Conservation (phyloP, 2,329 filamentous ascomycete species). For the Alternaria infectoria region DNA sequence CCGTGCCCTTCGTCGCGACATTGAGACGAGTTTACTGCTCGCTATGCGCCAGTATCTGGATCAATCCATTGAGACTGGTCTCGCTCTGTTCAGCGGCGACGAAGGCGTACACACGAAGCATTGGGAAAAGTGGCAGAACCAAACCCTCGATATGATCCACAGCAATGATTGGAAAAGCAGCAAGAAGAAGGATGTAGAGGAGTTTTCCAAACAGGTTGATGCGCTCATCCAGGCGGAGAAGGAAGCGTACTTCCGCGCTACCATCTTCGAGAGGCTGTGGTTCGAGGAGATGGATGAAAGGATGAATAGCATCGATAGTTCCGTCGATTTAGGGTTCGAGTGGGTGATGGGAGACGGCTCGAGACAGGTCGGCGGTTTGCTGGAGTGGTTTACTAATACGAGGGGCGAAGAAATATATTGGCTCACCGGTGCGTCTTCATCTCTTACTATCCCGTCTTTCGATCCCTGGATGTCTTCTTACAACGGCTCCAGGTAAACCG, state of each 20-base stretch:
- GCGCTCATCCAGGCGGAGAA: slow-evolving; percentile 23
- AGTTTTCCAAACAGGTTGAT: slow-evolving; percentile 36
- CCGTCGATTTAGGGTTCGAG: slow-evolving; percentile 28
- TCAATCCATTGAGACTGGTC: slow-evolving; percentile 35
- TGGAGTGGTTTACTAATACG: slow-evolving; percentile 36
- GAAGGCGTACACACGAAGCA: slow-evolving; percentile 17
- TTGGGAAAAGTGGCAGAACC: slow-evolving; percentile 37
- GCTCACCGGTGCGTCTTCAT: slow-evolving; percentile 31
- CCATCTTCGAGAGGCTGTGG: slow-evolving; percentile 28
- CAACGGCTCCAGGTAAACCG: slow-evolving; percentile 38
- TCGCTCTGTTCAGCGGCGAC: slow-evolving; percentile 30
- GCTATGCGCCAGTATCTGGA: slow-evolving; percentile 40
- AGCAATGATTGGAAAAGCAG: slow-evolving; percentile 34
- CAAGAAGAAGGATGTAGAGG: slow-evolving; percentile 39
- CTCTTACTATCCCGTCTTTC: not conserved
- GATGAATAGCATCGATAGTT: slow-evolving; percentile 26
- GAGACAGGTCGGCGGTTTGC: slow-evolving; percentile 22
- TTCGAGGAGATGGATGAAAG: slow-evolving; percentile 35
- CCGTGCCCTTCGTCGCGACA: slow-evolving; percentile 26
- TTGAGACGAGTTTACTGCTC: slow-evolving; percentile 32
- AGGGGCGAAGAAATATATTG: slow-evolving; percentile 38
- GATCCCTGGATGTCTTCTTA: not conserved
- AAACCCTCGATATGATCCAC: slow-evolving; percentile 32
- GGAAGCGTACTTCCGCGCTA: slow-evolving; percentile 30
- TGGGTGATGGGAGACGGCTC: slow-evolving; percentile 30